Evolutionary conservation across 2,329 filamentous ascomycete species (phyloP), one percentile per base, ranked within the genome.

Genomic region (Uncinocarpus reesii): DNA sequence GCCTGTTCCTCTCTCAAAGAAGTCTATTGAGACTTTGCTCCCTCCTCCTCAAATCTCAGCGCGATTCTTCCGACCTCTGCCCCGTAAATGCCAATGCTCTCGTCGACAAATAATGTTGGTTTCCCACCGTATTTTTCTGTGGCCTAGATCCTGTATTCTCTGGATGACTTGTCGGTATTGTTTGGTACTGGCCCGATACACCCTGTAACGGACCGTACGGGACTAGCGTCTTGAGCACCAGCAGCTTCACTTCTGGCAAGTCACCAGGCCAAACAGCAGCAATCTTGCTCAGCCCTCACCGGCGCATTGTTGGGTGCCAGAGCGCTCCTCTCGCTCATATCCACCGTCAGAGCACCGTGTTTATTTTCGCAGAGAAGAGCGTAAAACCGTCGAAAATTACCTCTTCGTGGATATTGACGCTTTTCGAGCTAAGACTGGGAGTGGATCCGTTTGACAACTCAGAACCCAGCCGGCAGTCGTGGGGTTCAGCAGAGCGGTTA

Each of bases 361-460:
- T n/a, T n/a, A n/a, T n/a, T n/a, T n/a, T n/a, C n/a, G n/a, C n/a
- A n/a, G n/a, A n/a, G n/a, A n/a, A n/a, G n/a, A n/a, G n/a, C n/a
- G n/a, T n/a, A n/a, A n/a, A n/a, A n/a, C n/a, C n/a, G n/a, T n/a
- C n/a, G n/a, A 21, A 11, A 20, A 23, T 37, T 21, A 10, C 35
- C 35, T 37, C 37, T 38, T 23, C 21, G n/a, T 31, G 23, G 4
- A 21, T 42, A 32, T 42, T 31, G 40, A 42, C 26, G 26, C 40
- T 32, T 11, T 40, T 21, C 16, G 21, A 31, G 40, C 26, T 21
- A 20, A 24, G 24, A 28, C 1, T 15, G 3, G 26, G n/a, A 16
- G 43, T 46, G 43, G 43, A 46, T 37, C 43, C 26, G n/a, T 36
- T 46, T 46, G 43, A 38, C 43, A 46, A 46, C 43, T 36, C 43